Evolutionary conservation across 2,329 filamentous ascomycete genomes (phyloP), one percentile per base, ranked within the genome.

Genomic region (Cladosporium colombiae): DNA sequence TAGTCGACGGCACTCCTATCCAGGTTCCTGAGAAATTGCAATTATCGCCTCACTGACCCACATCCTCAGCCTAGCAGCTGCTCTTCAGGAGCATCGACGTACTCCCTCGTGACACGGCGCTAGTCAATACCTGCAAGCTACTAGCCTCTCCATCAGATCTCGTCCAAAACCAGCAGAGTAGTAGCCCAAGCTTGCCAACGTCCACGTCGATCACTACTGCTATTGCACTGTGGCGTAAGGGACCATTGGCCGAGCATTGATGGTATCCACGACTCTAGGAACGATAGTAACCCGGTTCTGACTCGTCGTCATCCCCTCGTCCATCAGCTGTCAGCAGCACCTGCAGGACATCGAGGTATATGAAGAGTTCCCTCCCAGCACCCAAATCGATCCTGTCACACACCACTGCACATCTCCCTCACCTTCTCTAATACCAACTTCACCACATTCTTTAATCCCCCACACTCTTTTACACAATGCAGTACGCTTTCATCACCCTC

Each of bases 401-500:
- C 61, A 63, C 61, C 35, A 63, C 61, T 44, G 50, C 25, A 40
- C 60, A 44, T 55, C 61, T 55, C 50, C 23, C 44, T 23, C 25
- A 29, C 35, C 25, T 37, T 27, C 50, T 63, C 50, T 53, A 53
- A 37, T 59, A 59, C 56, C 56, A 59, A 59, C 56, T 59, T 59
- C 8, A 59, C 37, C 37, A 59, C 56, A 18, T 31, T 59, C 56
- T 29, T 59, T 59, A 59, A 59, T 59, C 27, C 10, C 21, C 18
- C 56, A 44, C 61, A 37, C 61, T 56, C 61, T 63, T 63, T 63
- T 63, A 56, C 61, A 53, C 18, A 56, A 63, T 63, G 61, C 61
- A 63, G 50, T 63, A 63, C 61, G 61, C 61, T 56, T 55, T 63
- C 35, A 40, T 63, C 61, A 63, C 61, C 50, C 61, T 63, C 50